phyloP scores from a whole-genome alignment of 1,139 yeast species.

The Kluyveromyces sp. region DNA sequence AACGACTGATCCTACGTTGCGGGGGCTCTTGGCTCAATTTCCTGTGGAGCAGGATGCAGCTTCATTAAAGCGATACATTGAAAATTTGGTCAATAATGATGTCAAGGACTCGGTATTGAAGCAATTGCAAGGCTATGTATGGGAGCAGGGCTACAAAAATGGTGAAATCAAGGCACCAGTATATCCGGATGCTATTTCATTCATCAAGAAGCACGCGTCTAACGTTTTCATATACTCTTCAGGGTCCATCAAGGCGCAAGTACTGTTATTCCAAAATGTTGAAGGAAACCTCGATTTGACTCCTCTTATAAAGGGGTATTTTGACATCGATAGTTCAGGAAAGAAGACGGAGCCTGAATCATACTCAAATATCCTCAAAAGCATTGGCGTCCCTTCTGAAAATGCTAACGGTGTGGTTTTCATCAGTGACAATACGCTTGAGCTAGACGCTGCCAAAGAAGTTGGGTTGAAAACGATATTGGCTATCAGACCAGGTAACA shows the following conservation, averaged over 20 bases:
- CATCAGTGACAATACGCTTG: slow-evolving; percentile 66
- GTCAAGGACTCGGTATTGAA: slow-evolving; percentile 74
- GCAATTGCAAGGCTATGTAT: slow-evolving; percentile 72
- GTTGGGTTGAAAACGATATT: slow-evolving; percentile 58
- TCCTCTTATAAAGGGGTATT: slow-evolving; percentile 53
- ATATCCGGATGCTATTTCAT: slow-evolving; percentile 61
- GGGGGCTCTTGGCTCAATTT: slow-evolving; percentile 18
- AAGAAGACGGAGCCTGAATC: slow-evolving; percentile 53
- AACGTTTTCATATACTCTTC: slow-evolving; percentile 75
- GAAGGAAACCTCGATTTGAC: slow-evolving; percentile 44
- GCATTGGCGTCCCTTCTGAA: slow-evolving; percentile 34
- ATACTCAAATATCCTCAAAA: slow-evolving; percentile 49
- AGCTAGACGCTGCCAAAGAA: slow-evolving; percentile 61
- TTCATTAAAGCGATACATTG: slow-evolving; percentile 38
- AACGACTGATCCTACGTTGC: slow-evolving; percentile 35
- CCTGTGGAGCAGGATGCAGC: slow-evolving; percentile 13
- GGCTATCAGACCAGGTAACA: slow-evolving; percentile 74
- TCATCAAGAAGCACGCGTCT: slow-evolving; percentile 36
- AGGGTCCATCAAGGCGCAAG: slow-evolving; percentile 87
- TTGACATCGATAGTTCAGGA: slow-evolving; percentile 82
- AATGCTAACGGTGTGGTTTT: slow-evolving; percentile 26
- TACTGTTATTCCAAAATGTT: slow-evolving; percentile 64
- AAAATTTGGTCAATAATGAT: slow-evolving; percentile 53
- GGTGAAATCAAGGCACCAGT: slow-evolving; percentile 77
- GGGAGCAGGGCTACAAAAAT: slow-evolving; percentile 70